Base-by-base conservation (phyloP, 129 eudicot species). In the Arctium minus region DNA sequence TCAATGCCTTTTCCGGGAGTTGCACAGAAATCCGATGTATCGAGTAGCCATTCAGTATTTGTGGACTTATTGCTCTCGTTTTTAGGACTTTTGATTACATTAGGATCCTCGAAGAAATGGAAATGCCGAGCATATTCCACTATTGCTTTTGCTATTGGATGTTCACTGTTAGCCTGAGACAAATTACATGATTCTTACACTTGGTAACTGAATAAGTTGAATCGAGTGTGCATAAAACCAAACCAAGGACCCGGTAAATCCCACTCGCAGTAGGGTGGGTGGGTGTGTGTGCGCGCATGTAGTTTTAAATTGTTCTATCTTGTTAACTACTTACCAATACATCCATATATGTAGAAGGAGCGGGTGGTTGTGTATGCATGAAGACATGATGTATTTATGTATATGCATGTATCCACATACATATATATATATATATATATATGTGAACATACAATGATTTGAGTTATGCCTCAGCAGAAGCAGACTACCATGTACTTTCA, bases 141-240 rank as follows among this genome's bases (percentile, higher is more conserved):
- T 77, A 95, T 89, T 39, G 98, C 97, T 83, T 91, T 95, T 42
- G 91, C 94, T 92, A 95, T 65, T 7, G 98, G 98, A 84, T 92
- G 98, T 84, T 95, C 98, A 72, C 98, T 95, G 74, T 94, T 87
- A 77, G 91, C 94, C 98, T 95, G 85, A 71, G 36, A 60, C 76
- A 74, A 10, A 76, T 65, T 31, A 69, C 80, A 62, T 72, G 5
- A 72, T 60, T 72, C 53, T 53, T 56, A 73, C 29, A 36, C 56
- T 10, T 48, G 37, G 4, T 71, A 6, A 12, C 3, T 32, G 29
- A 7, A 35, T n/a, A 33, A 60, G 29, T 60, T 60, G 9, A 60
- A 60, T 17, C 68, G 29, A 60, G 68, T 17, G 27, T 56, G 29
- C 17, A 8, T 56, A 56, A 18, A 56, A 56, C 67, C 67, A 56